Base-by-base conservation (phyloP, 495 filamentous ascomycete genomes). In the Xylaria castorea region DNA sequence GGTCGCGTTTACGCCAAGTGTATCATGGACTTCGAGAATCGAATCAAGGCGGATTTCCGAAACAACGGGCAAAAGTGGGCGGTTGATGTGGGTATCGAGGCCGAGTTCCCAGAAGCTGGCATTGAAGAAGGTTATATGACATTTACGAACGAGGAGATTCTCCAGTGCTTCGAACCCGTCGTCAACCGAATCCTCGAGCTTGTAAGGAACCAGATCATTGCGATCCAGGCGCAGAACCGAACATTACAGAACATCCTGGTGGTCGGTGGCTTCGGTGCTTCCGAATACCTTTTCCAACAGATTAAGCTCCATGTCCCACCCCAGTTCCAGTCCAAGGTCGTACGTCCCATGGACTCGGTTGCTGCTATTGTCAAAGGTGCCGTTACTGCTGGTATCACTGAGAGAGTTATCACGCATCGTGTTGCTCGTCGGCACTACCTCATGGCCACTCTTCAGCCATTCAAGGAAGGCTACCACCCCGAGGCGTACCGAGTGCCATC, bases 401-500 rank as follows among this genome's bases (percentile, higher is more conserved):
- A 99, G 79, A 91, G 95, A 71, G 92, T 99, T 73, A 90, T 99
- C 77, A 99, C 97, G 5, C 94, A 95, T 74, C 96, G 96, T 87
- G 93, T 99, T 69, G 96, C 96, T n/a, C 92, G 96, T 82, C 91
- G 96, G 48, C 96, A 99, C 82, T 99, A 99, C 80, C 93, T 99
- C 70, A 98, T 99, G 96, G 97, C 96, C 53, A 99, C 96, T 0
- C 89, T 99, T 22, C 95, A 98, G 79, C 97, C 97, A 9, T 99
- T 99, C 88, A 98, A 98, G 81, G 95, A 98, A 80, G 96, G 96
- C 22, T 97, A 98, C 80, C 96, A 99, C 79, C 96, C 95, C 2
- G 96, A 99, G 80, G 94, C 96, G 71, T 98, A 98, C 83, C 94
- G 96, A 74, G 97, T 99, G 18, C 97, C 96, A 27, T 96, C 92